phyloP scores from a whole-genome alignment of 306 rosid species.

The Medicago arabica region DNA sequence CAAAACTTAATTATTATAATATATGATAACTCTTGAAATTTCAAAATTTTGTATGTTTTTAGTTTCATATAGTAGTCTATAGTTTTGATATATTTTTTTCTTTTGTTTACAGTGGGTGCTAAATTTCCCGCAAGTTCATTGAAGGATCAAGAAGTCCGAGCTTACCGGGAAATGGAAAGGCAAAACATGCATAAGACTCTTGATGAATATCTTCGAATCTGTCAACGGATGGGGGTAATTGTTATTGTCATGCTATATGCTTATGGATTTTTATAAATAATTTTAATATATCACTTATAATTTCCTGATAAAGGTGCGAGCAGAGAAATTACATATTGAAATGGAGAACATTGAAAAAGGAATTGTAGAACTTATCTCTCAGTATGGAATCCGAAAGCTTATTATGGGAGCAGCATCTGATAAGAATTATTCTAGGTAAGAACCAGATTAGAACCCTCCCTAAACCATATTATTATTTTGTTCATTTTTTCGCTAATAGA shows the following conservation, averaged over 20 bases:
- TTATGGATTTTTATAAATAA: conserved; percentile 16
- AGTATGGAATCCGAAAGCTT: conserved; percentile 59
- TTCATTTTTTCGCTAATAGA: conserved; percentile 16
- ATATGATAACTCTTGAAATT: conserved; percentile 17
- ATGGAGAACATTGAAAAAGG: conserved; percentile 76
- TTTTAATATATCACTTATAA: conserved; percentile 39
- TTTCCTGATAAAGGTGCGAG: conserved; percentile 58
- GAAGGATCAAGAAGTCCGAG: conserved; percentile 66
- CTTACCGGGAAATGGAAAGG: conserved; percentile 65
- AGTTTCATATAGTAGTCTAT: conserved; percentile 30
- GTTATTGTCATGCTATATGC: conserved; percentile 2
- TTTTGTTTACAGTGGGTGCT: conserved; percentile 70
- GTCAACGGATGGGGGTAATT: conserved; percentile 73
- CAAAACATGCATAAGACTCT: conserved; percentile 68
- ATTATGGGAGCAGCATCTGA: conserved; percentile 96
- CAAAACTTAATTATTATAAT: background rate
- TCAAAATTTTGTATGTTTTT: conserved; percentile 3
- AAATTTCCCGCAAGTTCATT: conserved; percentile 66
- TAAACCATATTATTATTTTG: conserved; percentile 14
- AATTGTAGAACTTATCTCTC: conserved; percentile 69
- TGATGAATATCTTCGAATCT: conserved; percentile 61
- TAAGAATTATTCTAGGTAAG: conserved; percentile 68
- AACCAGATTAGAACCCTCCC: conserved; percentile 14
- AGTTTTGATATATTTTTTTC: background rate
- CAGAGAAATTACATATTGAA: conserved; percentile 63